Evolutionary conservation across 768 basidiomycete species (phyloP), one percentile per base, ranked within the genome.

Genomic region (Lactifluus hygrophoroides): DNA sequence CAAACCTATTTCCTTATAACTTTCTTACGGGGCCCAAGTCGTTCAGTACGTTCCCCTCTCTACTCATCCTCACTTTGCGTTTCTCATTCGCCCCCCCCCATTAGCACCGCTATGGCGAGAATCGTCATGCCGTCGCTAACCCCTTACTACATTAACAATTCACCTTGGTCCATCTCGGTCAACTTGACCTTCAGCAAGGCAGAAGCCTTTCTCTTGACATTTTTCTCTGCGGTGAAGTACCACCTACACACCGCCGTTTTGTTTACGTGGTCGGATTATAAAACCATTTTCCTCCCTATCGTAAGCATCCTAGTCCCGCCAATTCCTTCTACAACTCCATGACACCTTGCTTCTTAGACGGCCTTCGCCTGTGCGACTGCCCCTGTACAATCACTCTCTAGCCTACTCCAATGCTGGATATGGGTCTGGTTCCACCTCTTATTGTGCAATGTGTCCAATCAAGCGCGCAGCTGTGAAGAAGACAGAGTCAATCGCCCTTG

Each of bases 241-340:
- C 59, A 66, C 35, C 25, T 66, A 4, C 54, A 64, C 47, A 67
- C 66, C 34, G 58, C 64, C 21, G 56, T 69, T 27, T 57, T 69
- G n/a, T 69, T 69, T 51, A 69, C 69, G 13, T 65, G 65, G 63
- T 64, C 68, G 21, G 69, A 69, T 53, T 68, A 63, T 52, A 69
- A 69, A 55, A 69, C 69, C 9, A 64, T 69, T 11, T 51, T 69
- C 10, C 48, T 69, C n/a, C 68, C 69, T 3, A 62, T 69, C 32
- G 68, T 68, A 23, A 32, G 69, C 50, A 1, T 23, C 19, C 13
- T 28, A 25, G n/a, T 51, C 46, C 30, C 13, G 1, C 37, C 43
- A 23, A 32, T 32, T 21, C 32, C 40, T n/a, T 11, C 28, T 25
- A 3, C 49, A 17, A 28, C 38, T 28, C 23, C 34, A 5, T 54